A percentile compares a stretch with the other conserved stretches of the same genome.
phyloP scores from a whole-genome alignment of 768 basidiomycete genomes.

The Tulasnella sp. region DNA sequence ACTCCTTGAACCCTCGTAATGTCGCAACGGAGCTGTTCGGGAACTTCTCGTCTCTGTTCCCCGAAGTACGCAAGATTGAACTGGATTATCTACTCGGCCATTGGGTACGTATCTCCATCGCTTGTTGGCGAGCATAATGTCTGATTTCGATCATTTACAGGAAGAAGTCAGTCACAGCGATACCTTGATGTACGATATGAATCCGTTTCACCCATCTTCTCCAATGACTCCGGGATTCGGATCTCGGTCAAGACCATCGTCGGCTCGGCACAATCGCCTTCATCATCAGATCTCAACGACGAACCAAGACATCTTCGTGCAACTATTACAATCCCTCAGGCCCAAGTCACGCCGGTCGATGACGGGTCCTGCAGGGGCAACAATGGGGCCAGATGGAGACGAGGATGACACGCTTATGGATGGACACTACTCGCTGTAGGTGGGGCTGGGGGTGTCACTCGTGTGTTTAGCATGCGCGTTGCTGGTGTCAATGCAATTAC shows the following conservation, averaged over 20 bases:
- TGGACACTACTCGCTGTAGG: too few relatives aligned
- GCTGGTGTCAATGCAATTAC: too few relatives aligned
- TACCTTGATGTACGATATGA: conserved; percentile 12
- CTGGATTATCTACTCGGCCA: conserved; percentile 14
- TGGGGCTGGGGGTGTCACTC: too few relatives aligned
- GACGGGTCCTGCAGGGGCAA: not conserved
- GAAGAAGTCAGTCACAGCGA: conserved; percentile 16
- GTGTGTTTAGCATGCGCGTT: too few relatives aligned
- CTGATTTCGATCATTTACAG: too few relatives aligned
- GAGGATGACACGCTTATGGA: conserved; percentile 8
- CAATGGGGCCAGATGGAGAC: not conserved
- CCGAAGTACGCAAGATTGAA: conserved; percentile 10
- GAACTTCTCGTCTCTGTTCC: conserved; percentile 8
- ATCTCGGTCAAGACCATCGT: not conserved
- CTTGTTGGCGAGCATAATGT: not conserved
- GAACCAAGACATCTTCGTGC: conserved; percentile 13
- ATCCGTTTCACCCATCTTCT: conserved; percentile 11
- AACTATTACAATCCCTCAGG: conserved; percentile 7
- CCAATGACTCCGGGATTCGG: not conserved
- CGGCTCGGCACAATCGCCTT: not conserved
- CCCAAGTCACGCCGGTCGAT: conserved; percentile 12
- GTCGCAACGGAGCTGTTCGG: conserved; percentile 11
- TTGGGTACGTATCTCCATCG: conserved; percentile 7
- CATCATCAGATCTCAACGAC: conserved; percentile 4
- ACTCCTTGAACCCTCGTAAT: conserved; percentile 10